Percentiles rank a stretch among this genome's conserved stretches.
Evolutionary conservation across 805 yeast species (phyloP).

Genomic region (Metschnikowia amazonensis): DNA sequence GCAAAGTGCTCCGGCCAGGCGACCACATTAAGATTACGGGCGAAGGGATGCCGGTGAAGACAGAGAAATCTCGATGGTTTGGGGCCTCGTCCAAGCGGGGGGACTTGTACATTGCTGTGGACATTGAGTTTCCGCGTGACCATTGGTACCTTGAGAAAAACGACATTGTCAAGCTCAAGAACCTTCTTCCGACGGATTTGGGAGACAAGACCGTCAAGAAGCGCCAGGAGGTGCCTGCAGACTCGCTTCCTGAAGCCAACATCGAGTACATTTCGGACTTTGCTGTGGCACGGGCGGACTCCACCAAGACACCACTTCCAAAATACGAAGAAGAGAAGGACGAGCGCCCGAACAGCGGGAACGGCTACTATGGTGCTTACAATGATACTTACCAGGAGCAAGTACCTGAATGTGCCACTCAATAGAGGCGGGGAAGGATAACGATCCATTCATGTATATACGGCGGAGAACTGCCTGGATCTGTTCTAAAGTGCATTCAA

Average conservation of each 20-base stretch:
- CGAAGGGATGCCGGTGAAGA: slow-evolving; percentile 80
- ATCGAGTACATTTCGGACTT: slow-evolving; percentile 37
- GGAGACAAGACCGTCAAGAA: slow-evolving; percentile 17
- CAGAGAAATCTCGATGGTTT: slow-evolving; percentile 19
- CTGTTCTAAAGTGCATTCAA: background rate
- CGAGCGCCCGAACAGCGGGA: slow-evolving; percentile 3
- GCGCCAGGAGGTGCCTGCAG: slow-evolving; percentile 24
- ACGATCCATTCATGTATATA: slow-evolving; percentile 5
- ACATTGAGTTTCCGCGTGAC: slow-evolving; percentile 78
- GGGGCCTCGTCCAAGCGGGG: slow-evolving; percentile 43
- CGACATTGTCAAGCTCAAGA: slow-evolving; percentile 53
- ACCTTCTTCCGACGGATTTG: slow-evolving; percentile 48
- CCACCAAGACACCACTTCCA: slow-evolving; percentile 24
- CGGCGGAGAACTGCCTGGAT: background rate
- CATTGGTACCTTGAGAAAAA: slow-evolving; percentile 77
- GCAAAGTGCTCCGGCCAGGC: slow-evolving; percentile 78
- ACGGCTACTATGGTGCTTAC: slow-evolving; percentile 14
- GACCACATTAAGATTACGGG: slow-evolving; percentile 58
- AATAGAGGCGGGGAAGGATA: slow-evolving; percentile 11
- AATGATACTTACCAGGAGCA: slow-evolving; percentile 23
- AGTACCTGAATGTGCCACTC: slow-evolving; percentile 32
- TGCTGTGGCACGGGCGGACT: slow-evolving; percentile 21
- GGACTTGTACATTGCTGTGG: slow-evolving; percentile 65
- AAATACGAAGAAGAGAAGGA: slow-evolving; percentile 21
- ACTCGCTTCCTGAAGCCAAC: slow-evolving; percentile 34